These are phyloP conservation scores for Stemphylium beticola DNA, from an alignment of 2,329 filamentous ascomycete species.

Conservation along the genomic window DNA sequence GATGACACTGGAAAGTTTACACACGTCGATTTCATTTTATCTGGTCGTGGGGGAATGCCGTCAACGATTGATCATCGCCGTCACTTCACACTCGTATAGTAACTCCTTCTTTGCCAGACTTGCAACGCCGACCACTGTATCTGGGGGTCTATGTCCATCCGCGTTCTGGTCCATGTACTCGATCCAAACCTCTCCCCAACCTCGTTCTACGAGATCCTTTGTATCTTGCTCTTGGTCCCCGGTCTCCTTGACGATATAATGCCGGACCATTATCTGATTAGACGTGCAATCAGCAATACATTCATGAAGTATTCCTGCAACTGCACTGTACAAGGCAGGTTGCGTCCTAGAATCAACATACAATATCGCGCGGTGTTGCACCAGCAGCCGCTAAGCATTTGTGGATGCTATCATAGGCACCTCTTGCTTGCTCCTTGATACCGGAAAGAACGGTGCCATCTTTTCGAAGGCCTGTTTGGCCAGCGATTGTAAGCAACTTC, in stretches of 20 bases:
- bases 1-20: too few relatives aligned
- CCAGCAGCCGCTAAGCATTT: constrained; percentile 36
- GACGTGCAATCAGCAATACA: background rate
- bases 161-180: constrained; percentile 45
- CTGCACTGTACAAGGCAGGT: too few relatives aligned
- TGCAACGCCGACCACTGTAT: constrained; percentile 46
- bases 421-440: constrained; percentile 36
- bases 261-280: constrained; percentile 35
- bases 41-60: too few relatives aligned
- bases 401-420: constrained; percentile 37
- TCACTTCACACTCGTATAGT: constrained; percentile 45
- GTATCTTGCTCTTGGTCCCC: constrained; percentile 32
- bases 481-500: constrained; percentile 42
- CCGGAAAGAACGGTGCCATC: constrained; percentile 18
- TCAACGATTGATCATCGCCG: constrained; percentile 31
- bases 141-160: constrained; percentile 44
- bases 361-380: constrained; percentile 44
- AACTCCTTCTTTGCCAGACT: constrained; percentile 39
- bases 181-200: constrained; percentile 44
- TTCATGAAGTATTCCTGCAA: background rate
- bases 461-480: constrained; percentile 33
- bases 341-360: background rate
- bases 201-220: constrained; percentile 34
- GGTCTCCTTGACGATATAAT: constrained; percentile 46
- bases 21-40: background rate